These are phyloP conservation scores for Heimioporus retisporus DNA, from an alignment of 1,284 basidiomycete genomes.

Conservation along the genomic window DNA sequence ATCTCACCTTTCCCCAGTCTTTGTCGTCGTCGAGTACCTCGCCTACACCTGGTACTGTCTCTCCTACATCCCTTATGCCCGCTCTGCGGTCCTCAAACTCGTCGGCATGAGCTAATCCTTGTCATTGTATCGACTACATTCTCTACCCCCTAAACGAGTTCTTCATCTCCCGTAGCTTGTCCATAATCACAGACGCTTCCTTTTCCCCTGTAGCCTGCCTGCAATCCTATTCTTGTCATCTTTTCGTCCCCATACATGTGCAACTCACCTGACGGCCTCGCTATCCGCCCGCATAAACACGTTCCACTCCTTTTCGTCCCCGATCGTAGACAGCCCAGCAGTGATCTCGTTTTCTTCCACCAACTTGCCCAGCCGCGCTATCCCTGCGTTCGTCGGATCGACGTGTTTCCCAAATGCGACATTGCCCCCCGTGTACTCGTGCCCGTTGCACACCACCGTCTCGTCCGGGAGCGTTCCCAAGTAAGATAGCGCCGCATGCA, in stretches of 20 bases:
- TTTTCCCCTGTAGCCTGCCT: conserved; percentile 61
- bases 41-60: conserved; percentile 89
- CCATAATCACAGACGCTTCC: conserved; percentile 70
- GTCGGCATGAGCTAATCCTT: conserved; percentile 60
- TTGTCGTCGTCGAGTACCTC: conserved; percentile 88
- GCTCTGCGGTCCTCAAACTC: conserved; percentile 73
- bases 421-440: conserved; percentile 89
- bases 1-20: conserved; percentile 60
- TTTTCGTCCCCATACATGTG: background rate
- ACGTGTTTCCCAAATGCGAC: conserved; percentile 72
- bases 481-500: conserved; percentile 85
- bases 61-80: conserved; percentile 91
- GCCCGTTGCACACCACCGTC: conserved; percentile 91
- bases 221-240: conserved; percentile 7
- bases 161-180: conserved; percentile 83
- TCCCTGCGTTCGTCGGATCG: conserved; percentile 71
- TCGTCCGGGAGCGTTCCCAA: conserved; percentile 82
- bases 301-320: conserved; percentile 89
- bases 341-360: conserved; percentile 66
- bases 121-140: background rate
- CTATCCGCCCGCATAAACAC: conserved; percentile 81
- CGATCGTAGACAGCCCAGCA: conserved; percentile 85
- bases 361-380: conserved; percentile 66
- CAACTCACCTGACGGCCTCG: conserved; percentile 66
- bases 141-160: conserved; percentile 75